These are phyloP conservation scores for Dactylonectria macrodidyma DNA, from an alignment of 2,329 filamentous ascomycete genomes.

Conservation along the genomic window DNA sequence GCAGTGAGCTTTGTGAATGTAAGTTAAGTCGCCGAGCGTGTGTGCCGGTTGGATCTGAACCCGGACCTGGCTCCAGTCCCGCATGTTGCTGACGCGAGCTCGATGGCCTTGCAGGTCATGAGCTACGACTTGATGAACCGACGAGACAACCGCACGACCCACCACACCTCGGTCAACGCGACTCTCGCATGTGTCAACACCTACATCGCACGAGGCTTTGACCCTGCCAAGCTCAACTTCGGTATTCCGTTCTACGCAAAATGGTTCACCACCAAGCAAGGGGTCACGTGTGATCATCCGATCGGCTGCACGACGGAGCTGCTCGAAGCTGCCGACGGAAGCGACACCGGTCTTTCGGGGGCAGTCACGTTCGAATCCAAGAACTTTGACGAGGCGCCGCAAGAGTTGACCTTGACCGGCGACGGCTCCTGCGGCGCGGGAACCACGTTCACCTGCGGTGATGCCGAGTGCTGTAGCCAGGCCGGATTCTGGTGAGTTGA, in stretches of 20 bases:
- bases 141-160: constrained; percentile 75
- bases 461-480: constrained; percentile 35
- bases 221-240: constrained; percentile 71
- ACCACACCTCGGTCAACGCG: constrained; percentile 72
- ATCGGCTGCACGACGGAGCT: constrained; percentile 72
- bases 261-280: constrained; percentile 71
- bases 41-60: background rate
- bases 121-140: constrained; percentile 82
- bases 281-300: constrained; percentile 61
- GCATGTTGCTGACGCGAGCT: background rate
- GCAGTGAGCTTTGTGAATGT: constrained; percentile 76
- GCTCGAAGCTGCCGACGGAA: constrained; percentile 73
- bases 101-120: constrained; percentile 65
- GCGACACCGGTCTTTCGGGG: constrained; percentile 67
- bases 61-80: background rate
- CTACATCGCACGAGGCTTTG: constrained; percentile 72
- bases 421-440: constrained; percentile 44
- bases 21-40: constrained; percentile 12
- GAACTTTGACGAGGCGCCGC: constrained; percentile 44
- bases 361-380: constrained; percentile 57
- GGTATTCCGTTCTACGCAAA: constrained; percentile 80
- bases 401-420: constrained; percentile 35
- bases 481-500: constrained; percentile 43
- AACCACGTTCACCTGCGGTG: no score
- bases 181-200: constrained; percentile 69